phyloP scores from a whole-genome alignment of 768 basidiomycete genomes.

The Kwoniella pini region DNA sequence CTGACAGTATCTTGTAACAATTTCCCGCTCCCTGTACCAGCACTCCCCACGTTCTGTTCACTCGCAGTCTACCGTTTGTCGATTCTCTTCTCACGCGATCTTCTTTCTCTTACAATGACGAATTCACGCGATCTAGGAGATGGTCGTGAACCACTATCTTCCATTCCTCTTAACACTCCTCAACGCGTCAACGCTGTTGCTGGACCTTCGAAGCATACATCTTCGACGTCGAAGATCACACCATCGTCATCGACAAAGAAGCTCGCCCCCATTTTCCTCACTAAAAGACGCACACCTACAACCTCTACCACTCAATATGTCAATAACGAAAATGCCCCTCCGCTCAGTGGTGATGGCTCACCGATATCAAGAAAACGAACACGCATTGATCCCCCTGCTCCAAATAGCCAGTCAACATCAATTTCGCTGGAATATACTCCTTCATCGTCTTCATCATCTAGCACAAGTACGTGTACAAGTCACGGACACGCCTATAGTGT shows the following conservation, averaged over 20 bases:
- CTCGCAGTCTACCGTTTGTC: too few relatives aligned
- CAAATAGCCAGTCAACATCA: not conserved
- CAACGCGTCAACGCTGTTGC: not conserved
- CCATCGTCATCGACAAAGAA: conserved; percentile 9
- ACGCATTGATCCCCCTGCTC: not conserved
- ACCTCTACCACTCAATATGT: not conserved
- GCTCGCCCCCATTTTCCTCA: conserved; percentile 23
- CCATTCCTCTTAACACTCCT: conserved; percentile 20
- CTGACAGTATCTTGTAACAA: too few relatives aligned
- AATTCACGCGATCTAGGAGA: conserved; percentile 2
- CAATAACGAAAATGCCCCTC: not conserved
- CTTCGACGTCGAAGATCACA: not conserved
- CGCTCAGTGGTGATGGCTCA: conserved; percentile 3
- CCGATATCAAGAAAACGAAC: conserved; percentile 17
- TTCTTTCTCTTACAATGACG: not conserved
- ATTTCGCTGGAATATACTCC: conserved; percentile 7
- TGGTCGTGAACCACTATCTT: conserved; percentile 7
- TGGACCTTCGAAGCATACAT: not conserved
- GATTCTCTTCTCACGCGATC: not conserved
- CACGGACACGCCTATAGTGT: not conserved
- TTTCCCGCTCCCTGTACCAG: too few relatives aligned
- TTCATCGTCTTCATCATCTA: conserved; percentile 4
- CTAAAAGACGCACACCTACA: conserved; percentile 7
- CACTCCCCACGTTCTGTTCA: not conserved
- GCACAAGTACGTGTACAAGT: not conserved